Evolutionary conservation across 2,329 filamentous ascomycete genomes (phyloP), one percentile per base, ranked within the genome.

Genomic region (Fusarium oxysporum): DNA sequence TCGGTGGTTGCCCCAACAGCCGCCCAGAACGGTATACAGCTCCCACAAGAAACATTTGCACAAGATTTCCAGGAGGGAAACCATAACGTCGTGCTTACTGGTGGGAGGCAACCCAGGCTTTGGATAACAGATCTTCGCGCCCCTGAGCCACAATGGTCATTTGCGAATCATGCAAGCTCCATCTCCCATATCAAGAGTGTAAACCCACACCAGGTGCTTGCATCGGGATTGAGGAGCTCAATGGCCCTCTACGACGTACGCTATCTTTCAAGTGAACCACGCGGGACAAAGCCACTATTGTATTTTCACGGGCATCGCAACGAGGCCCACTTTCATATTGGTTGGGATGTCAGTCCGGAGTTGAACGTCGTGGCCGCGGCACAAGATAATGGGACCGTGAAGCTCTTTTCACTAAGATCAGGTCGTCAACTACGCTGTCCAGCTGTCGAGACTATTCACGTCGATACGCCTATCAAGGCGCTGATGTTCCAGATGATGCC

Each of bases 171-270:
- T 61, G 73, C 78, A 10, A 85, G 82, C 56, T 74, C 85, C 25
- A 83, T 89, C 53, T 82, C 87, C 0, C 87, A 89, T 64, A 77
- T 91, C 37, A 83, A 83, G 38, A 84, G 85, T 58, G 74, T 90
- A 4, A 84, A 85, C 54, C 78, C 80, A 12, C 80, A 89, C 72
- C 85, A 87, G 48, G 80, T 91, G 25, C 80, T 92, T 5, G 86
- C 86, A 7, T 85, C 88, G 0, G 88, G 89, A 2, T 79, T 89
- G 4, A 74, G 80, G 37, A 83, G 83, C 75, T 81, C 76, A 59
- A 86, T 92, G 81, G 82, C 82, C 3, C 79, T 91, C 9, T 92
- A 90, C 74, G 90, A 92, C 70, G 68, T 88, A 37, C 88, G 90
- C 3, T 89, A 84, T 71, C 57, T 75, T 28, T 62, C 48, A 45